Percentiles rank a stretch among this genome's conserved stretches.
These are phyloP conservation scores for Entomortierella parvispora DNA, from an alignment of 192 early-diverging fungal species.

Conservation along the genomic window DNA sequence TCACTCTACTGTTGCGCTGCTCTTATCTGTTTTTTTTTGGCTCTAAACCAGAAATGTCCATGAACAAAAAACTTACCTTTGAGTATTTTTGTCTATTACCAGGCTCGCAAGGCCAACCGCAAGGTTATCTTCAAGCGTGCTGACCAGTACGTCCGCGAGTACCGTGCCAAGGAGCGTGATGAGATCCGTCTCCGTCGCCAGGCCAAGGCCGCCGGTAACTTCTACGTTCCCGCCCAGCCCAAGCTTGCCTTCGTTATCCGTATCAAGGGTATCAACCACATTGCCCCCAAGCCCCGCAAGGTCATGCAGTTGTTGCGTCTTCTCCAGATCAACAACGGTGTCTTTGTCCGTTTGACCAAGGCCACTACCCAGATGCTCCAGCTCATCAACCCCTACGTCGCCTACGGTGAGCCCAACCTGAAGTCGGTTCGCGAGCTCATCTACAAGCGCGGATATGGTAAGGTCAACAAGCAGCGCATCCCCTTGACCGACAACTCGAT, in stretches of 20 bases:
- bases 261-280: conserved; percentile 99
- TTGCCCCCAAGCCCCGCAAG: conserved; percentile 99
- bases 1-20: conserved; percentile 5
- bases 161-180: conserved; percentile 87
- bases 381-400: conserved; percentile 95
- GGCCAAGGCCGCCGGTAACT: conserved; percentile 90
- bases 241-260: conserved; percentile 98
- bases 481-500: conserved; percentile 96
- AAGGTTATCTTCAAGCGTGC: conserved; percentile 99
- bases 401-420: conserved; percentile 95
- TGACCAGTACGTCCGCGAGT: conserved; percentile 98
- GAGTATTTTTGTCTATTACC: conserved; percentile 13
- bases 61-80: too few relatives aligned
- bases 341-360: conserved; percentile 95
- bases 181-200: conserved; percentile 93
- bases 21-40: not conserved
- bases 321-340: conserved; percentile 99
- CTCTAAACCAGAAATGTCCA: too few relatives aligned
- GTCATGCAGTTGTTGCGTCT: conserved; percentile 98
- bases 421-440: conserved; percentile 99
- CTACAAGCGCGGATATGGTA: conserved; percentile 99
- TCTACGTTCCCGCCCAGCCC: conserved; percentile 95
- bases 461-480: conserved; percentile 97
- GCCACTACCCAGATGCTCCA: conserved; percentile 98
- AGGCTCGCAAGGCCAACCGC: conserved; percentile 73